These are phyloP conservation scores for Curvularia sp. DNA, from an alignment of 2,329 filamentous ascomycete genomes.

Conservation along the genomic window DNA sequence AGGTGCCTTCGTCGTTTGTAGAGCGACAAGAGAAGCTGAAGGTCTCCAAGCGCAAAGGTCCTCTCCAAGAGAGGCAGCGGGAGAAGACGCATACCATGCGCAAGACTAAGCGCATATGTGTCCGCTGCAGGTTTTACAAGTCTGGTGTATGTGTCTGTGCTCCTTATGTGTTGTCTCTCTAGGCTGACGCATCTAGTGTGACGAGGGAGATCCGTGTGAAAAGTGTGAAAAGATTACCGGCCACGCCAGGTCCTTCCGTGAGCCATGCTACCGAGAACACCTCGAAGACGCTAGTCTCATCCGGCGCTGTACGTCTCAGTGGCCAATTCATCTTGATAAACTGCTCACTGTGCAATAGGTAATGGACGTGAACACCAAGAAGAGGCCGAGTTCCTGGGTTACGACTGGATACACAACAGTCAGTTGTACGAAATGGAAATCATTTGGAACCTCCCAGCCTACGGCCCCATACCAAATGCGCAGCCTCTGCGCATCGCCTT, in stretches of 20 bases:
- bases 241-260: constrained; percentile 41
- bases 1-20: constrained; percentile 44
- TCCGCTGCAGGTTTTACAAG: constrained; percentile 48
- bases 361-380: constrained; percentile 48
- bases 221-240: constrained; percentile 41
- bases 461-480: constrained; percentile 36
- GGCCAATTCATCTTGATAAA: not conserved
- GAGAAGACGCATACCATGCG: constrained; percentile 47
- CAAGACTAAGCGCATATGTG: constrained; percentile 41
- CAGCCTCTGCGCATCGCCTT: constrained; percentile 36
- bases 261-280: constrained; percentile 44
- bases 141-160: constrained; percentile 32
- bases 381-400: constrained; percentile 42
- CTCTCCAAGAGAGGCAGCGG: constrained; percentile 36
- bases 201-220: constrained; percentile 42
- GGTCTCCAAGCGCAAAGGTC: constrained; percentile 42
- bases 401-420: constrained; percentile 39
- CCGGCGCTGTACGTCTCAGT: constrained; percentile 37
- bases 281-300: constrained; percentile 43
- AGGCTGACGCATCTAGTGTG: constrained; percentile 35
- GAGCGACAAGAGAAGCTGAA: constrained; percentile 44
- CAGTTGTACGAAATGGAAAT: constrained; percentile 42
- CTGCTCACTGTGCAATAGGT: constrained; percentile 30
- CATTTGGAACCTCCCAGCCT: constrained; percentile 46
- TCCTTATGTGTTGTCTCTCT: not conserved